These are phyloP conservation scores for Kodamaea hsintzibuensis DNA, from an alignment of 805 yeast species.

Conservation along the genomic window DNA sequence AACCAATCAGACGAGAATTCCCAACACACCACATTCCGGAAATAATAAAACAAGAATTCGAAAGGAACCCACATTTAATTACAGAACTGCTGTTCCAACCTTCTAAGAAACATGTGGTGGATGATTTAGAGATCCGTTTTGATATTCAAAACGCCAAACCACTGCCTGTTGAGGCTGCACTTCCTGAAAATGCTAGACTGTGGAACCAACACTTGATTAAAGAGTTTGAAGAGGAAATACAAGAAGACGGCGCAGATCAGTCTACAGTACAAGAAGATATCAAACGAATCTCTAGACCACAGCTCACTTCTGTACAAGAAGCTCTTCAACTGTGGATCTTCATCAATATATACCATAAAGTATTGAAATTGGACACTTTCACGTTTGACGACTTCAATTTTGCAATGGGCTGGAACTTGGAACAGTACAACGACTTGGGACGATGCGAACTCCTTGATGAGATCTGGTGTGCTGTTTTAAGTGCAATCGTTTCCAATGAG, in stretches of 20 bases:
- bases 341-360: slow-evolving; percentile 65
- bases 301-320: slow-evolving; percentile 32
- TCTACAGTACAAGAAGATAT: neutral
- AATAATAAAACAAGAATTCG: slow-evolving; percentile 16
- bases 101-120: slow-evolving; percentile 30
- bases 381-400: slow-evolving; percentile 77
- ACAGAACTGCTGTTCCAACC: slow-evolving; percentile 22
- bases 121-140: slow-evolving; percentile 30
- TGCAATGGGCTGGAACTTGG: slow-evolving; percentile 49
- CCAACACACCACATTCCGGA: slow-evolving; percentile 38
- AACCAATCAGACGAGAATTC: slow-evolving; percentile 15
- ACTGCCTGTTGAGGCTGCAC: slow-evolving; percentile 16
- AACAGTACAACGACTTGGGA: slow-evolving; percentile 39
- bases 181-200: slow-evolving; percentile 27
- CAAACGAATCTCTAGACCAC: slow-evolving; percentile 12
- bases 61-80: slow-evolving; percentile 5
- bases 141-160: slow-evolving; percentile 35
- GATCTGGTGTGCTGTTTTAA: slow-evolving; percentile 64
- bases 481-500: slow-evolving; percentile 50
- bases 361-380: slow-evolving; percentile 66
- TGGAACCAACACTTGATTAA: slow-evolving; percentile 20
- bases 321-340: slow-evolving; percentile 76
- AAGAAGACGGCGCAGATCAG: neutral
- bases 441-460: slow-evolving; percentile 60
- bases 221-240: slow-evolving; percentile 10